Evolutionary conservation across 2,329 filamentous ascomycete species (phyloP), one percentile per base, ranked within the genome.

Genomic region (Xylaria polymorpha): DNA sequence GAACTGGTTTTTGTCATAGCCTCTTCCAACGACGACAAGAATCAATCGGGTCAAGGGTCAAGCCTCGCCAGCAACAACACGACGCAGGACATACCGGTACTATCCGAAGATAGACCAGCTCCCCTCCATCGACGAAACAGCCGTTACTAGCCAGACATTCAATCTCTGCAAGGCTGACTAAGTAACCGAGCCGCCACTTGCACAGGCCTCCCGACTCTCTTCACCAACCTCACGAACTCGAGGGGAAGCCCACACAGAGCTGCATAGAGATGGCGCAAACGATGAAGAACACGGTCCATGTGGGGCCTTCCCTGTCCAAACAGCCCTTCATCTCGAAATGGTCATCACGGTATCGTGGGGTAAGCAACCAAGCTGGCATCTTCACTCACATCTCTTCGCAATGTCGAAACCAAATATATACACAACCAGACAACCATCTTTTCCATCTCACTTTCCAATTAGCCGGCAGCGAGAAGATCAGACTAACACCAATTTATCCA

Each of bases 321-420:
- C 64, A 81, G 71, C 80, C 85, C 12, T 85, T 84, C 71, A 82
- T 84, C 72, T 88, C 86, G 56, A 85, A 86, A 77, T 89, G 85
- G 87, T 87, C 87, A 32, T 84, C 84, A 46, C 82, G 88, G 75
- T 90, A 90, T 80, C 85, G 87, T 79, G 88, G 89, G 77, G 90
- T 91, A 84, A 77, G 85, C 44, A 43, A 60, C 37, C 20, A 29
- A 37, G 41, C 41, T 22, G 12, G 18, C 25, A 32, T 35, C 56
- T 44, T n/a, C 56, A 51, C 39, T 41, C 39, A n/a, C n/a, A 57
- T 58, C 66, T 60, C 44, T 29, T 56, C 46, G 15, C 46, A 25
- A 39, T 29, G 1, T 22, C 43, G 14, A 20, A 1, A 46, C 7
- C 29, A 55, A 55, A 32, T 14, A 14, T 6, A 15, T 6, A 39